Evolutionary conservation across 1,284 basidiomycete species (phyloP).

Genomic region (Cutaneotrichosporon arboriforme): DNA sequence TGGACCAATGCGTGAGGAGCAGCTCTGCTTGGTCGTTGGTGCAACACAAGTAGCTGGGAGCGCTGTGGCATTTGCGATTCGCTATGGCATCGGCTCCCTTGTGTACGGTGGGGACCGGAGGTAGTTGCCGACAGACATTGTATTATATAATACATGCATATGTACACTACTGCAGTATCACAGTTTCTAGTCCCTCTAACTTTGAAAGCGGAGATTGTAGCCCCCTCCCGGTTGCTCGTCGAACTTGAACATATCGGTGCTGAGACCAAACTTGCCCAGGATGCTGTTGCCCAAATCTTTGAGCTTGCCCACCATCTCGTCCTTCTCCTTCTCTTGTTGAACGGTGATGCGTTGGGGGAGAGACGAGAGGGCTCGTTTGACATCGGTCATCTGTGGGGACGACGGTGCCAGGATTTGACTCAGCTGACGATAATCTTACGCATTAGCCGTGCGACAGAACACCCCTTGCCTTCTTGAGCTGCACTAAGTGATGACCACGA

Average conservation of each 20-base stretch:
- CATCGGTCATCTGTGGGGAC: conserved; percentile 54
- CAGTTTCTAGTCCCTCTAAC: conserved; percentile 7
- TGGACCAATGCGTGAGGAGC: conserved; percentile 75
- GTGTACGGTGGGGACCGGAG: conserved; percentile 84
- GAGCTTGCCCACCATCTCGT: conserved; percentile 86
- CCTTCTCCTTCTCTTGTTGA: conserved; percentile 80
- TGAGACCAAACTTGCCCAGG: conserved; percentile 82
- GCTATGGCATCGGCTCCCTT: conserved; percentile 79
- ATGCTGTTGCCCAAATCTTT: conserved; percentile 88
- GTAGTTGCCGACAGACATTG: conserved; percentile 37
- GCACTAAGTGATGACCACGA: conserved; percentile 75
- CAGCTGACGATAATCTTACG: conserved; percentile 69
- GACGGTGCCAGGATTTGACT: conserved; percentile 58
- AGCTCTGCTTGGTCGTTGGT: conserved; percentile 67
- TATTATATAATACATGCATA: conserved; percentile 1
- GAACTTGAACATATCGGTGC: conserved; percentile 92
- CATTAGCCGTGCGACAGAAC: conserved; percentile 3
- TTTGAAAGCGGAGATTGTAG: conserved; percentile 81
- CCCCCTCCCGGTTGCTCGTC: conserved; percentile 86
- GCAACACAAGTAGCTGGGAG: conserved; percentile 69
- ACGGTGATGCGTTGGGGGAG: conserved; percentile 60
- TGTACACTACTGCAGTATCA: neutral
- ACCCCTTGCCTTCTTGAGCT: conserved; percentile 69
- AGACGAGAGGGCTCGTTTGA: conserved; percentile 53
- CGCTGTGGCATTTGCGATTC: conserved; percentile 67